Percentiles rank a stretch among this genome's conserved stretches.
Evolutionary conservation across 345 rosid species (phyloP).

Genomic region (Citrus mangshanensis): DNA sequence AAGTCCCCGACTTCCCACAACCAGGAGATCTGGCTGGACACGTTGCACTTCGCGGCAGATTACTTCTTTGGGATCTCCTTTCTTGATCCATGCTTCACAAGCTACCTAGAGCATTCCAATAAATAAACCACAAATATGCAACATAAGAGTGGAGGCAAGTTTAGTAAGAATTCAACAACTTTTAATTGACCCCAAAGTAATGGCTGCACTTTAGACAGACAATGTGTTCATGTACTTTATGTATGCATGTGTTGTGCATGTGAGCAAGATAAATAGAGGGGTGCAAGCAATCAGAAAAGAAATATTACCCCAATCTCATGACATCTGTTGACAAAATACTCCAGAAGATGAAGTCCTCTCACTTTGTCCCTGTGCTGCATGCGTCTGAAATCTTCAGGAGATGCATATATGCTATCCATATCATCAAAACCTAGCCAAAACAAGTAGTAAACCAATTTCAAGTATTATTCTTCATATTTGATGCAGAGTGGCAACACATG

Average conservation of each 20-base stretch:
- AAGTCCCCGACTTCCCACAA: slow-evolving; percentile 90
- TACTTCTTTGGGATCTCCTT: slow-evolving; percentile 82
- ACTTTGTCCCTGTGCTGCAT: slow-evolving; percentile 55
- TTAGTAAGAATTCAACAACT: neutral
- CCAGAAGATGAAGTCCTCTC: slow-evolving; percentile 81
- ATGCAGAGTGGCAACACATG: neutral
- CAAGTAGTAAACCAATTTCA: neutral
- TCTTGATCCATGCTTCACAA: slow-evolving; percentile 90
- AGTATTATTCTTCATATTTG: neutral
- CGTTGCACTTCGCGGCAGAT: slow-evolving; percentile 87
- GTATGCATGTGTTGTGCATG: neutral
- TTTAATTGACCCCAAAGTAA: neutral
- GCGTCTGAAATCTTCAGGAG: slow-evolving; percentile 76
- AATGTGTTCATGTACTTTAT: neutral
- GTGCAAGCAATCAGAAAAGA: neutral
- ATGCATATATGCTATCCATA: slow-evolving; percentile 79
- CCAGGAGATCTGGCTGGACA: slow-evolving; percentile 77
- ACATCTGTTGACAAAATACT: slow-evolving; percentile 76
- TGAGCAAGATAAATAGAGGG: neutral
- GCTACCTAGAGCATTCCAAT: slow-evolving; percentile 47
- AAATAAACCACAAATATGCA: neutral
- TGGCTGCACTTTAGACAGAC: neutral
- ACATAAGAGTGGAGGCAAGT: neutral
- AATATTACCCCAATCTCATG: slow-evolving; percentile 74
- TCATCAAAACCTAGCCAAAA: slow-evolving; percentile 67